These are phyloP conservation scores for Erysimum cheiri DNA, from an alignment of 441 rosid genomes.

Conservation along the genomic window DNA sequence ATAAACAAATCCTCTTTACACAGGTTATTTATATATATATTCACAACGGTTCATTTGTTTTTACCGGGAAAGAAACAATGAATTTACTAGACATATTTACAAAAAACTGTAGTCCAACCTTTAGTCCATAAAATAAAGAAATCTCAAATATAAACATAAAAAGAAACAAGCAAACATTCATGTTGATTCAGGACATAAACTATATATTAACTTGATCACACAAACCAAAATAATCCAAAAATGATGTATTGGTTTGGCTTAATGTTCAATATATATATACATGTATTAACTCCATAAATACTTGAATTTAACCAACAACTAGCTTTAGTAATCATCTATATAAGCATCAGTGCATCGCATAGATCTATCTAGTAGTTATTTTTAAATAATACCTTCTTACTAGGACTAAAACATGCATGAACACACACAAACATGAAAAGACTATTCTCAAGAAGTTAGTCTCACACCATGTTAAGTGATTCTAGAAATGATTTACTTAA, in stretches of 20 bases:
- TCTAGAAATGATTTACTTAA: constrained; percentile 3
- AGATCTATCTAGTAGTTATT: constrained; percentile 1
- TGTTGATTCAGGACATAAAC: not conserved
- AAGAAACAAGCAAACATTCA: not conserved
- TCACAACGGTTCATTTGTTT: too few relatives aligned
- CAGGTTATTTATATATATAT: not conserved
- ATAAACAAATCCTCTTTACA: not conserved
- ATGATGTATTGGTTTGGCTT: not conserved
- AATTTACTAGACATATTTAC: not conserved
- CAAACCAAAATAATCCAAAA: not conserved
- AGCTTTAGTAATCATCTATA: constrained; percentile 6
- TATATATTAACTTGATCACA: not conserved
- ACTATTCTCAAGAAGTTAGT: constrained; percentile 1
- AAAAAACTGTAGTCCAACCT: not conserved
- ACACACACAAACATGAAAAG: constrained; percentile 9
- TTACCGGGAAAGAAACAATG: too few relatives aligned
- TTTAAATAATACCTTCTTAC: not conserved
- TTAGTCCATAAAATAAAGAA: not conserved
- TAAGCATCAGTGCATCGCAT: not conserved
- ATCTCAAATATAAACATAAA: not conserved
- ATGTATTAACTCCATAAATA: constrained; percentile 1
- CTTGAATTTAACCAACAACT: not conserved
- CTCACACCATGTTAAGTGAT: constrained; percentile 9
- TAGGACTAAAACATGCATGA: constrained; percentile 23
- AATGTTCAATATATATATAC: not conserved